Evolutionary conservation across 1,139 yeast genomes (phyloP).

Genomic region (Kodamaea suecica): DNA sequence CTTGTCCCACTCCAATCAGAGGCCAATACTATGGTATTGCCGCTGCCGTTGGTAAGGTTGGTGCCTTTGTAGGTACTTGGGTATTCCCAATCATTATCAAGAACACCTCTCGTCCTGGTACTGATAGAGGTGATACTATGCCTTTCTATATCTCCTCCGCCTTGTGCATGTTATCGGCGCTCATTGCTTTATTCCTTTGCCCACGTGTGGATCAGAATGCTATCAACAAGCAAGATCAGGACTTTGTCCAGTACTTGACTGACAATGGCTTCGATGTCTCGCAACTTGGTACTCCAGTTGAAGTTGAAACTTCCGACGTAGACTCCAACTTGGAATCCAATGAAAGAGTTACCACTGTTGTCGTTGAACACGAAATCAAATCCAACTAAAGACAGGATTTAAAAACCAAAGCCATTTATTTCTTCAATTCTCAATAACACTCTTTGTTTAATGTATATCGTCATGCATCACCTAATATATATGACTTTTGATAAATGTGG

Average conservation of each 20-base stretch:
- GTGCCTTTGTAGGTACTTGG: conserved; percentile 89
- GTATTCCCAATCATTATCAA: conserved; percentile 74
- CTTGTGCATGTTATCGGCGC: conserved; percentile 69
- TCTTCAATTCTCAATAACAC: neutral
- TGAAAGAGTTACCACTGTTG: conserved; percentile 6
- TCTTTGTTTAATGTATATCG: neutral
- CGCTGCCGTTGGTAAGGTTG: conserved; percentile 87
- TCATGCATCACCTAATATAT: neutral
- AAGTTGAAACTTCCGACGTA: conserved; percentile 2
- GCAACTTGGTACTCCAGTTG: conserved; percentile 40
- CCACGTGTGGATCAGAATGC: conserved; percentile 86
- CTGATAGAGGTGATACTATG: conserved; percentile 56
- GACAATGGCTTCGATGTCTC: conserved; percentile 57
- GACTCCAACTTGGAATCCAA: conserved; percentile 2
- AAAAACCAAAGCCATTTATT: neutral
- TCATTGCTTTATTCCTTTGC: conserved; percentile 63
- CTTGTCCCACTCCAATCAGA: conserved; percentile 82
- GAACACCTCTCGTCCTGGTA: conserved; percentile 37
- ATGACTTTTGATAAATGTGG: too few species aligned
- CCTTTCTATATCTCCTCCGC: conserved; percentile 84
- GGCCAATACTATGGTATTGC: conserved; percentile 90
- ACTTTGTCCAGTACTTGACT: conserved; percentile 62
- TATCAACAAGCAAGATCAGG: conserved; percentile 70
- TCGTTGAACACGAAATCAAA: conserved; percentile 3
- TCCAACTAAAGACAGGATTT: neutral